A percentile compares a stretch with the other conserved stretches of the same genome.
These are phyloP conservation scores for Cladosporium phlei DNA, from an alignment of 2,329 filamentous ascomycete genomes.

Conservation along the genomic window DNA sequence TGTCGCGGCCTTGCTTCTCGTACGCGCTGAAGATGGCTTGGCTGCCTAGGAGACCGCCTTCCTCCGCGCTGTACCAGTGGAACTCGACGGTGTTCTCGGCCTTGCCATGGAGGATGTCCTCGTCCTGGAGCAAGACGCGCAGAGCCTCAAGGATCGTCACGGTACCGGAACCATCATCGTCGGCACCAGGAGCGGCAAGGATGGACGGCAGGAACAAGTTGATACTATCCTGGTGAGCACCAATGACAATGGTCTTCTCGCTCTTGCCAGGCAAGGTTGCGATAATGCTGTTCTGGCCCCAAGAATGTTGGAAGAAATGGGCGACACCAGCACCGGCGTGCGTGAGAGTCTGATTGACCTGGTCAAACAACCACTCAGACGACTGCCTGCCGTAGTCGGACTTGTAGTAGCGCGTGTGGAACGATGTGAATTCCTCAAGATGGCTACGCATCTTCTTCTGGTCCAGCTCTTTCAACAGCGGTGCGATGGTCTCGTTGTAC, in stretches of 20 bases:
- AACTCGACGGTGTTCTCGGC: conserved; percentile 87
- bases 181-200: conserved; percentile 83
- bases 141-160: conserved; percentile 93
- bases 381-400: conserved; percentile 75
- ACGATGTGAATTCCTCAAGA: conserved; percentile 71
- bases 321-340: conserved; percentile 70
- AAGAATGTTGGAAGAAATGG: conserved; percentile 71
- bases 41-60: conserved; percentile 79
- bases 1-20: conserved; percentile 63
- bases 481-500: conserved; percentile 61
- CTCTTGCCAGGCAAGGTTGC: conserved; percentile 83
- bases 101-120: conserved; percentile 64
- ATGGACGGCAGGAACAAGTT: conserved; percentile 85
- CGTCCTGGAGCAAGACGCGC: conserved; percentile 65
- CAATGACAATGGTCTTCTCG: conserved; percentile 80
- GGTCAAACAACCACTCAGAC: conserved; percentile 76
- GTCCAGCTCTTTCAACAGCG: conserved; percentile 63
- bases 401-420: conserved; percentile 79
- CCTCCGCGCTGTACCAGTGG: conserved; percentile 92
- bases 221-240: conserved; percentile 82
- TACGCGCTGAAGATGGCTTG: conserved; percentile 86
- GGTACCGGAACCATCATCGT: conserved; percentile 67
- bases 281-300: conserved; percentile 88
- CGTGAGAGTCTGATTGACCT: conserved; percentile 67
- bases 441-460: conserved; percentile 73